Percentiles rank a stretch among this genome's conserved stretches.
These are phyloP conservation scores for Dendrostoma leiphaemia DNA, from an alignment of 2,329 filamentous ascomycete genomes.

Conservation along the genomic window DNA sequence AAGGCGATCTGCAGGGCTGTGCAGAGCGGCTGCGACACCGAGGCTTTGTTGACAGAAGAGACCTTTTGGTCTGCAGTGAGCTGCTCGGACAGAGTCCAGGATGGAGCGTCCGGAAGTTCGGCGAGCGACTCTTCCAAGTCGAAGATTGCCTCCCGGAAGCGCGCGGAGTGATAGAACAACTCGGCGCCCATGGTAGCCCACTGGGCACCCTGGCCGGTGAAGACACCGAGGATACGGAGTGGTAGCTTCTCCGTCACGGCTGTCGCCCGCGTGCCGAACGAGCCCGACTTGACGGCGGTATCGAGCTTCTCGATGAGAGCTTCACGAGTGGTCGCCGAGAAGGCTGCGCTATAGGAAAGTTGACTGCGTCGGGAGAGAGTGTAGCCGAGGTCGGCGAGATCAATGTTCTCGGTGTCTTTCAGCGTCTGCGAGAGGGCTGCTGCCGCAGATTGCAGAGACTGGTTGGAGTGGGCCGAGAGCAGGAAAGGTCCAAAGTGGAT, in stretches of 20 bases:
- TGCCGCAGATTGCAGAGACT: constrained; percentile 2
- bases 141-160: constrained; percentile 19
- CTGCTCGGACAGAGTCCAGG: constrained; percentile 25
- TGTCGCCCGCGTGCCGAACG: too few relatives aligned
- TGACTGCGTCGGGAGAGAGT: not conserved
- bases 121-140: constrained; percentile 17
- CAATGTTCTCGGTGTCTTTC: not conserved
- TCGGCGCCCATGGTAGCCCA: constrained; percentile 33
- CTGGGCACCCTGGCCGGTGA: constrained; percentile 35
- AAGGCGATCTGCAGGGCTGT: constrained; percentile 42
- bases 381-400: not conserved
- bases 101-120: constrained; percentile 19
- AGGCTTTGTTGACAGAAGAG: constrained; percentile 24
- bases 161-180: constrained; percentile 23
- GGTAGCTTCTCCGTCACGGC: too few relatives aligned
- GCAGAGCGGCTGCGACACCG: constrained; percentile 33
- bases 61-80: constrained; percentile 19
- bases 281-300: constrained; percentile 18
- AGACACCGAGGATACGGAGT: constrained; percentile 31
- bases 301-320: constrained; percentile 24
- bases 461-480: constrained; percentile 27
- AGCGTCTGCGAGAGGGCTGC: not conserved
- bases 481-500: constrained; percentile 23
- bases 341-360: constrained; percentile 8
- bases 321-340: constrained; percentile 21